Evolutionary conservation across 805 yeast species (phyloP), one percentile per base, ranked within the genome.

Genomic region (Novakomyces olei): DNA sequence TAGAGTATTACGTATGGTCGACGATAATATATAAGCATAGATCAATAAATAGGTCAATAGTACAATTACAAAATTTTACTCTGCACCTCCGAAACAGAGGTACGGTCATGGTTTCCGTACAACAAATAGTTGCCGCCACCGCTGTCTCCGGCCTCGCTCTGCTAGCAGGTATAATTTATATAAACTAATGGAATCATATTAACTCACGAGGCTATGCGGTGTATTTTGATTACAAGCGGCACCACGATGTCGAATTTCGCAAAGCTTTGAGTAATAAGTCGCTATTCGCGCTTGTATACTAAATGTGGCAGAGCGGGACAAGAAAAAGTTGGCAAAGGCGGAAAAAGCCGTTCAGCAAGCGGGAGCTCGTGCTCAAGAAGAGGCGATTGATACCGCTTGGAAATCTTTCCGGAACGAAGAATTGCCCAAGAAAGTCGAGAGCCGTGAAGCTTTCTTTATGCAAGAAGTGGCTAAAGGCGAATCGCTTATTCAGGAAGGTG

Each of bases 181-280:
- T n/a, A n/a, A n/a, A n/a, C n/a, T n/a, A n/a, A n/a, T n/a, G n/a
- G n/a, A n/a, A n/a, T n/a, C n/a, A n/a, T n/a, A n/a, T n/a, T n/a
- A n/a, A n/a, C n/a, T n/a, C n/a, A n/a, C n/a, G n/a, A 30, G 33
- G 33, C 12, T 85, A 88, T 57, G 78, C 85, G 36, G 59, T 69
- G 25, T 88, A 79, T 60, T 91, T 91, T 49, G 99, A 88, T 58
- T 77, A 81, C 62, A 65, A 66, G 56, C 79, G 98, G 58, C 77
- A 96, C 58, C 62, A 63, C 55, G 69, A 75, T 36, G 54, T 76
- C 15, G 76, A 68, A 36, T 91, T 88, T 65, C 77, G 98, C 63
- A 71, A 66, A 47, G 24, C 30, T 8, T 22, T 30, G 33, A 30
- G 33, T 30, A 30, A 5, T 26, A 23, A 12, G 10, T 20, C 9